Base-by-base conservation (phyloP, 257 asterid species). In the Nicotiana benthamiana region DNA sequence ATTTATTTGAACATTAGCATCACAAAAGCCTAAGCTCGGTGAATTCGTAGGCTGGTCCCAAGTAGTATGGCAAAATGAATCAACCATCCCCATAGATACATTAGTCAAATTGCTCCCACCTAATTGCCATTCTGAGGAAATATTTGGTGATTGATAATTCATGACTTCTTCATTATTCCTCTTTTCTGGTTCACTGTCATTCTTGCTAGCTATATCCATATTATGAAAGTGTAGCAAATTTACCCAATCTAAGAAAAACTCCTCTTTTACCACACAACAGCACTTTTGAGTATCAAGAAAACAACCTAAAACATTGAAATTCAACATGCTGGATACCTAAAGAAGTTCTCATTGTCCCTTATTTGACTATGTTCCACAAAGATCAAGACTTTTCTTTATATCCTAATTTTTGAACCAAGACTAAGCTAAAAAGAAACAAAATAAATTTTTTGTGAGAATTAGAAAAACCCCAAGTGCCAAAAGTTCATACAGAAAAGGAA, bases 121-220 rank as follows among this genome's bases (percentile, higher is more conserved):
- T 67, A 90, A 77, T 86, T 87, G 93, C 98, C 97, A 93, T 17
- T 93, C 91, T 46, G 93, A 83, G 72, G 89, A 72, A 77, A 87
- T 57, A 80, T 87, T 85, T 46, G 92, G 77, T 12, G 90, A 83
- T 75, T 86, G 89, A 82, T 89, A 89, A 79, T 77, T 82, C 76
- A 85, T 79, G 24, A 88, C 82, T 80, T 87, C 87, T 30, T 81
- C 90, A 43, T 81, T 86, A 48, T 81, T 86, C 84, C 83, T 84
- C 77, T 85, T 90, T 51, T 83, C 92, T 81, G 85, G 83, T 76
- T 87, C 96, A 83, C 60, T 76, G 53, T 67, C 83, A 81, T 89
- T 90, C 79, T 90, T 89, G 46, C 88, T 89, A 84, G 86, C 84
- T 87, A 85, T 85, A 81, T 85, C 91, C 88, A 90, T 88, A 40